phyloP scores from a whole-genome alignment of 2,329 filamentous ascomycete species.

The Arthrocladium fulminans region DNA sequence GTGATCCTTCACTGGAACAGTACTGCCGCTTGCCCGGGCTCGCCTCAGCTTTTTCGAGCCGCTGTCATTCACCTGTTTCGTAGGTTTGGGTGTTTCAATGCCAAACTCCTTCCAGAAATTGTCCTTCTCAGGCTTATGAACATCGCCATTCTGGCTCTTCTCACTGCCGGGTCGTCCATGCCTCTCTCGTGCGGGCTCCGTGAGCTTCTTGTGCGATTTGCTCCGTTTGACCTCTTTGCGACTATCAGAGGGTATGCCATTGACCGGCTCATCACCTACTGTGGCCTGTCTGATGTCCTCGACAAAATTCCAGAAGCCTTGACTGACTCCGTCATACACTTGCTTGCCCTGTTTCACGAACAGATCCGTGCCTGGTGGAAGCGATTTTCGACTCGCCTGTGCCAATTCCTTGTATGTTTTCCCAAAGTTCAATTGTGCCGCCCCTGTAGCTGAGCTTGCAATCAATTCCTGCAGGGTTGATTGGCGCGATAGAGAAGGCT shows the following conservation, averaged over 20 bases:
- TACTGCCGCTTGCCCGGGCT: slow-evolving; percentile 16
- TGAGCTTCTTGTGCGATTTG: slow-evolving; percentile 6
- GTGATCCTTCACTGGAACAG: slow-evolving; percentile 10
- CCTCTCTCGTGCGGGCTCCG: slow-evolving; percentile 29
- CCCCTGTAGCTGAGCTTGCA: slow-evolving; percentile 7
- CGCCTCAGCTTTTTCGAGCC: slow-evolving; percentile 22
- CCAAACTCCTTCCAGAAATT: slow-evolving; percentile 46
- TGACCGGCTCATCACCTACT: slow-evolving; percentile 82
- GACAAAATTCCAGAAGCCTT: slow-evolving; percentile 87
- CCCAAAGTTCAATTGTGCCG: slow-evolving; percentile 18
- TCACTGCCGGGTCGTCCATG: neutral
- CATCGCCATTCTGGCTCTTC: neutral
- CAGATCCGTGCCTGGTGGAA: slow-evolving; percentile 41
- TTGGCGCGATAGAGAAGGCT: slow-evolving; percentile 1
- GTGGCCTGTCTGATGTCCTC: slow-evolving; percentile 93
- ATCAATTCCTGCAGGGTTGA: slow-evolving; percentile 1
- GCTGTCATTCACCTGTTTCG: slow-evolving; percentile 16
- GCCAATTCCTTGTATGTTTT: slow-evolving; percentile 30
- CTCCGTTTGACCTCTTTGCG: neutral
- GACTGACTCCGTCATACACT: slow-evolving; percentile 78
- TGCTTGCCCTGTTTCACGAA: slow-evolving; percentile 57
- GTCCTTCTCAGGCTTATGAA: slow-evolving; percentile 28
- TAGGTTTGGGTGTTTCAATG: slow-evolving; percentile 39
- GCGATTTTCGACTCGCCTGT: slow-evolving; percentile 33
- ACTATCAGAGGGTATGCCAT: slow-evolving; percentile 27